A percentile compares a stretch with the other conserved stretches of the same genome.
phyloP scores from a whole-genome alignment of 805 yeast genomes.

The Nadsonia fulvescens region DNA sequence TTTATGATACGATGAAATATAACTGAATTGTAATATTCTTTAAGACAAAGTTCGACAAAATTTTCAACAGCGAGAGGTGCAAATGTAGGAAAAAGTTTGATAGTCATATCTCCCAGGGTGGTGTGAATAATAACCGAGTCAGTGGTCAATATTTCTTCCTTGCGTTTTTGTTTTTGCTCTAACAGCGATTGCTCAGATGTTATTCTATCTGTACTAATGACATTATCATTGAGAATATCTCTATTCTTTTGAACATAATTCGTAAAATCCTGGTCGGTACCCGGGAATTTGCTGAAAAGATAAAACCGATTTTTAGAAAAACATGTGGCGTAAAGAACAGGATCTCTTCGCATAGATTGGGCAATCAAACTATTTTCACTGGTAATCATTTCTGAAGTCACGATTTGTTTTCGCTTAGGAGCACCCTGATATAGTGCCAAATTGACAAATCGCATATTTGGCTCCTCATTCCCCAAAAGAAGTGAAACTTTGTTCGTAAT shows the following conservation, averaged over 20 bases:
- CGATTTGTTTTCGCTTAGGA: constrained; percentile 11
- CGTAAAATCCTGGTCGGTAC: constrained; percentile 9
- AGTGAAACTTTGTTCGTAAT: constrained; percentile 12
- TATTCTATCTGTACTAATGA: not conserved
- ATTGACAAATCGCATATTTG: constrained; percentile 13
- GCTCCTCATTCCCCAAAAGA: constrained; percentile 18
- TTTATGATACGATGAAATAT: constrained; percentile 26
- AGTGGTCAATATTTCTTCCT: constrained; percentile 9
- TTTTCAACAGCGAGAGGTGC: constrained; percentile 27
- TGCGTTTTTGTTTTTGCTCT: constrained; percentile 10
- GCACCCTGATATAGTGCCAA: constrained; percentile 18
- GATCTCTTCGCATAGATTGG: constrained; percentile 14
- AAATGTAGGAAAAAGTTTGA: constrained; percentile 19
- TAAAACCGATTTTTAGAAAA: constrained; percentile 13
- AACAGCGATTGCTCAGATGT: not conserved
- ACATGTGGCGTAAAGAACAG: constrained; percentile 17
- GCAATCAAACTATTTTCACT: constrained; percentile 16
- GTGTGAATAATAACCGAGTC: constrained; percentile 20
- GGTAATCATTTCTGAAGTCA: constrained; percentile 18
- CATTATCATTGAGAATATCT: constrained; percentile 15
- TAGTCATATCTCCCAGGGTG: constrained; percentile 25
- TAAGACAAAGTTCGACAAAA: constrained; percentile 20
- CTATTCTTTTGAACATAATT: too few relatives aligned
- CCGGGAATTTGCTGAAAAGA: constrained; percentile 13
- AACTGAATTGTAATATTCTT: constrained; percentile 23